Base-by-base conservation (phyloP, 768 basidiomycete species). In the Boletales sp. region DNA sequence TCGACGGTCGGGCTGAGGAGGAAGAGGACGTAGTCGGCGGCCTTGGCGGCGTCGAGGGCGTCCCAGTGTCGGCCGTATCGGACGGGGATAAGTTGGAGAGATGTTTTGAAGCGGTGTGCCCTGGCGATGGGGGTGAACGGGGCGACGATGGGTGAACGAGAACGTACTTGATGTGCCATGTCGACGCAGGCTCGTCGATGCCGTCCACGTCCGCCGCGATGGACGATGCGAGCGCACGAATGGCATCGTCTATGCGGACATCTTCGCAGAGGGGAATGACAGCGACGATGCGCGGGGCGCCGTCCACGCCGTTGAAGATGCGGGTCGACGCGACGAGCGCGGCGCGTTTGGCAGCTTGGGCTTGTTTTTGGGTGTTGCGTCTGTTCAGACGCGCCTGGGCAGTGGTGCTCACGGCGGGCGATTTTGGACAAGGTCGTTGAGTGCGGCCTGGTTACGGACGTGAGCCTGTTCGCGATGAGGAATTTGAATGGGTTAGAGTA, bases 11-110 rank as follows among this genome's bases (percentile, higher is more conserved):
- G 80, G 2, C 94, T 97, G 27, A 97, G 76, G 2, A 86, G 77
- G 51, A 97, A 83, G 17, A 97, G 76, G 40, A 93, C 84, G 62
- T 95, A 98, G 69, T 98, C 94, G 10, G 92, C 89, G 3, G 82
- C 87, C 63, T 91, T 86, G 61, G 86, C 87, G 0, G 85, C 86
- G 60, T 97, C 93, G 35, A 98, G 76, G 5, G 88, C 79, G 3
- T 81, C 77, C 67, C 90, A 95, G 44, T 90, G 78, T 40, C 72
- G 74, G 48, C 80, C 77, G 59, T 90, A 86, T 2, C 79, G 82
- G 2, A 95, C 74, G 37, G 83, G 83, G 45, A 92, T 75, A 68
- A 97, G 89, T 61, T 97, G 94, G 4, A 97, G 74, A 7, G 86
- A 89, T 0, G 93, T 93, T 69, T 89, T 94, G 76, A 93, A 97